Base-by-base conservation (phyloP, 306 rosid species). In the Bauhinia variegata region DNA sequence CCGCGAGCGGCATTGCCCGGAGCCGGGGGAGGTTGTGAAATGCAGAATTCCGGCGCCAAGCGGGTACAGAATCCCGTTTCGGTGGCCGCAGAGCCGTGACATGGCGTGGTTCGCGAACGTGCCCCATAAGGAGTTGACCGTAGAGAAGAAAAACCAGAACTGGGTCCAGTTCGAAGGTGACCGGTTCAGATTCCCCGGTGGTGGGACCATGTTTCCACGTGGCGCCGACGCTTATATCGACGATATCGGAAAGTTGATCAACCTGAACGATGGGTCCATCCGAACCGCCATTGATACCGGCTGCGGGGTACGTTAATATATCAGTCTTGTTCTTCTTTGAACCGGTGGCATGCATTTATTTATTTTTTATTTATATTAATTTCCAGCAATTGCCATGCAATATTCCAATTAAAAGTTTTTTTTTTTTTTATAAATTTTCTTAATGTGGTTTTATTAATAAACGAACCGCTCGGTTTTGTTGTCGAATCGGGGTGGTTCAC, bases 271-370 rank as follows among this genome's bases (percentile, higher is more conserved):
- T 12, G 97, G 99, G 7, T 83, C 91, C 2, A 65, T 95, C 53
- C 67, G 99, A 66, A 95, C 99, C 70, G 97, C 99, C 84, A 78
- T 95, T 19, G 99, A 95, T 42, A 95, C 97, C 56, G 99, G 99
- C 32, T 95, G 99, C 41, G 99, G 99, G 89, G 99, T 95, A 85
- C 30, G 95, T 79, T 9, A 6, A 5, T 41, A 19, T 2, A 18
- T 12, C 23, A 12, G 12, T 53, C 58, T 33, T 11, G 10, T 58
- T 34, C 54, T 8, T 54, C 52, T 6, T 15, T 16, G 3, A 19
- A 9, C 14, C 31, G 56, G 28, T 36, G 41, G 1, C 41, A 36
- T 36, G 41, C 41, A 23, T 23, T 23, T 23, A 23, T 23, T 23
- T 23, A 23, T 23, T 23, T 23, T 23, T 23, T n/a, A n/a, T n/a